Evolutionary conservation across 73 alveolate genomes (phyloP).

Genomic region (Durusdinium trenchii): DNA sequence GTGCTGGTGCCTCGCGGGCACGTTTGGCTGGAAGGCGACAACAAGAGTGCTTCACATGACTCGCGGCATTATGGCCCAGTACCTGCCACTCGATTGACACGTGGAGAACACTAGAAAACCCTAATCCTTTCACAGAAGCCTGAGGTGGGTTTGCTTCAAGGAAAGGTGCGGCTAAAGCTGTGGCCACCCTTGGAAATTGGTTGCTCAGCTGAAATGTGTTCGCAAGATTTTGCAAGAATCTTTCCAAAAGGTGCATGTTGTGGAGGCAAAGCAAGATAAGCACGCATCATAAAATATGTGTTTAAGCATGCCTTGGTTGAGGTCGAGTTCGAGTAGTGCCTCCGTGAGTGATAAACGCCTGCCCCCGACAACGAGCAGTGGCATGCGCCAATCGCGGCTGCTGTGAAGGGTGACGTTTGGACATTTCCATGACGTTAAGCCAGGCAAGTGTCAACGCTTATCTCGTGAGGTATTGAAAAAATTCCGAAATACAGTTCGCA

Average conservation of each 20-base stretch:
- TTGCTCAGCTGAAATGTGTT: background rate
- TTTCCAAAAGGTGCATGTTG: too few relatives aligned
- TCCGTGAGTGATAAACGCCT: background rate
- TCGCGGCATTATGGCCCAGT: constrained; percentile 96
- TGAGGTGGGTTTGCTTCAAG: constrained; percentile 90
- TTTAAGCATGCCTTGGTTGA: background rate
- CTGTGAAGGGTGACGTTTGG: too few relatives aligned
- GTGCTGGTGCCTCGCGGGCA: constrained; percentile 96
- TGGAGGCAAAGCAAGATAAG: background rate
- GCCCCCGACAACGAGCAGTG: too few relatives aligned
- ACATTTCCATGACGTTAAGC: too few relatives aligned
- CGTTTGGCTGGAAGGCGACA: constrained; percentile 96
- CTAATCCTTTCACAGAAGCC: background rate
- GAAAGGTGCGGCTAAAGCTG: constrained; percentile 80
- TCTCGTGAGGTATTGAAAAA: too few relatives aligned
- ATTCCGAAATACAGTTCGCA: too few relatives aligned
- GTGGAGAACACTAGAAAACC: background rate
- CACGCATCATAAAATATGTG: background rate
- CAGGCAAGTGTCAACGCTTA: too few relatives aligned
- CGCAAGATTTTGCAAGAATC: too few relatives aligned
- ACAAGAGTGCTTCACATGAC: constrained; percentile 93
- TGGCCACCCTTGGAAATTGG: constrained; percentile 94
- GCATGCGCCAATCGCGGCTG: too few relatives aligned
- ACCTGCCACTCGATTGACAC: constrained; percentile 39
- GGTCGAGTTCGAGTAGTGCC: constrained; percentile 85